A percentile compares a stretch with the other conserved stretches of the same genome.
These are phyloP conservation scores for Globisporangium nagaii DNA, from an alignment of 352 stramenopile species.

Conservation along the genomic window DNA sequence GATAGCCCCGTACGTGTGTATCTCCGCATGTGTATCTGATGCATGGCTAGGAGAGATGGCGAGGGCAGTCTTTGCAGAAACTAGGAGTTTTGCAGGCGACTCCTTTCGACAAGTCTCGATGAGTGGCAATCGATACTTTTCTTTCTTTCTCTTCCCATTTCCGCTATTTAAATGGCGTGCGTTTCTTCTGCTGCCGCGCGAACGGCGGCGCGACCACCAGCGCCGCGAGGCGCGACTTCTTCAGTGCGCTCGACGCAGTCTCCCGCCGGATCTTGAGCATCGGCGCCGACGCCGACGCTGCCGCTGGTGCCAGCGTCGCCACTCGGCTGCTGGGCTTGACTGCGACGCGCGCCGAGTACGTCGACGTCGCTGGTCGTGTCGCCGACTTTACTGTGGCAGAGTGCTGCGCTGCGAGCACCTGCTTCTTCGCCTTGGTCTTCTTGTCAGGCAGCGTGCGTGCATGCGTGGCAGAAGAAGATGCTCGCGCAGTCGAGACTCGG, in stretches of 20 bases:
- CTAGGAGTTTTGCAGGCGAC: too few species aligned
- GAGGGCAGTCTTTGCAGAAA: too few species aligned
- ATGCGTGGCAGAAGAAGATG: background rate
- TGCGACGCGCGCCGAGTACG: slow-evolving; percentile 8
- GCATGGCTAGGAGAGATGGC: too few species aligned
- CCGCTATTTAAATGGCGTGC: slow-evolving; percentile 25
- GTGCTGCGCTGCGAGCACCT: background rate
- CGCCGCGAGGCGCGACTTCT: slow-evolving; percentile 30
- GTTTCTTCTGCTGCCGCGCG: slow-evolving; percentile 18
- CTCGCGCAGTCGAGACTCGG: background rate
- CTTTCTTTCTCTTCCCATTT: background rate
- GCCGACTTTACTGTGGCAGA: background rate
- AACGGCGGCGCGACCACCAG: slow-evolving; percentile 5
- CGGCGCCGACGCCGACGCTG: slow-evolving; percentile 6
- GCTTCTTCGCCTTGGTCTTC: slow-evolving; percentile 4
- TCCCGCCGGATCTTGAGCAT: slow-evolving; percentile 44
- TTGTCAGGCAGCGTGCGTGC: slow-evolving; percentile 4
- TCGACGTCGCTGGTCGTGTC: background rate
- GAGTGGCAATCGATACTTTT: too few species aligned
- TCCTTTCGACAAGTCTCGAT: too few species aligned
- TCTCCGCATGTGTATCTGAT: too few species aligned
- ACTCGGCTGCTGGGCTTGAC: slow-evolving; percentile 10
- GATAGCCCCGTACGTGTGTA: too few species aligned
- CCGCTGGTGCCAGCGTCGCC: slow-evolving; percentile 7
- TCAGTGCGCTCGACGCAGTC: slow-evolving; percentile 46